Evolutionary conservation across 1,139 yeast species (phyloP).

Genomic region (Protomyces inundatus): DNA sequence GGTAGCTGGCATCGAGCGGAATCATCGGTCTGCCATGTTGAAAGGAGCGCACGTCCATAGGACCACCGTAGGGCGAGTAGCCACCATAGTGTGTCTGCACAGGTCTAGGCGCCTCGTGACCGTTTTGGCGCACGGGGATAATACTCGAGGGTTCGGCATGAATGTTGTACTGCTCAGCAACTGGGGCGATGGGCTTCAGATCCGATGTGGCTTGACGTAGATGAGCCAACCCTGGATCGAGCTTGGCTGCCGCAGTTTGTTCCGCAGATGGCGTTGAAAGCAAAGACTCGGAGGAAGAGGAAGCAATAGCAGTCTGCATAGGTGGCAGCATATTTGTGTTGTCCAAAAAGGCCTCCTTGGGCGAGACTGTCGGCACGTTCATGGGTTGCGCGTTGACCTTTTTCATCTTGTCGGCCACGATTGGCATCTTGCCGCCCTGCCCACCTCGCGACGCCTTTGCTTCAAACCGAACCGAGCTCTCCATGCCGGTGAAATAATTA

Average conservation of each 20-base stretch:
- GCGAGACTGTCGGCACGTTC: constrained; percentile 30
- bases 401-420: constrained; percentile 16
- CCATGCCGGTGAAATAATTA: constrained; percentile 30
- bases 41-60: neutral
- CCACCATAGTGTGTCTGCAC: neutral
- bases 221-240: neutral
- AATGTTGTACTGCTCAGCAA: neutral
- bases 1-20: neutral
- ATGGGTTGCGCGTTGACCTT: constrained; percentile 21
- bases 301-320: neutral
- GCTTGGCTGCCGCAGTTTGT: neutral
- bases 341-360: constrained; percentile 32
- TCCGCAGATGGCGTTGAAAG: neutral
- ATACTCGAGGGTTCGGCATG: neutral
- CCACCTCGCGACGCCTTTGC: constrained; percentile 4
- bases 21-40: neutral
- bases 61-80: neutral
- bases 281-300: neutral
- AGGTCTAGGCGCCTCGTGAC: neutral
- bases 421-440: neutral
- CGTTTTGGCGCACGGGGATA: neutral
- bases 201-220: neutral
- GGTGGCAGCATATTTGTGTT: neutral
- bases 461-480: constrained; percentile 16
- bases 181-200: neutral